Evolutionary conservation across 371 early-diverging fungal genomes (phyloP).

Genomic region (Mucor saturninus): DNA sequence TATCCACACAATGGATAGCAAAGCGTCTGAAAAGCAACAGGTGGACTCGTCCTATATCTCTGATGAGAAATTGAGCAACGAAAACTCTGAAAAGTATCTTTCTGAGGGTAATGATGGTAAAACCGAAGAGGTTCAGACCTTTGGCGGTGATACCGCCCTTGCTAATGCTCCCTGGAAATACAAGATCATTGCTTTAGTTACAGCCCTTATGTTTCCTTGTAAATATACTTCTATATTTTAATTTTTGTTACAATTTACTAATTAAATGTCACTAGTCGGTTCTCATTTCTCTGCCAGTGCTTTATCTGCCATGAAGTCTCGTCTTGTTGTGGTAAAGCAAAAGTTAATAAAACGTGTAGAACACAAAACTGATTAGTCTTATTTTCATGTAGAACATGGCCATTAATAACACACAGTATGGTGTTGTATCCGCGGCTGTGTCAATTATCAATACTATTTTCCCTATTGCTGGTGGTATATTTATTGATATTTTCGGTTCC

Average conservation of each 20-base stretch:
- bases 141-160: conserved; percentile 35
- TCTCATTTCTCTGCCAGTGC: conserved; percentile 47
- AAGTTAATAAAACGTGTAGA: no score
- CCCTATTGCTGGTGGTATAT: conserved; percentile 55
- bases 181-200: conserved; percentile 34
- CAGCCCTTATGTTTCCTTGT: conserved; percentile 39
- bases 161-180: conserved; percentile 45
- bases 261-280: conserved; percentile 27
- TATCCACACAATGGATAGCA: conserved; percentile 15
- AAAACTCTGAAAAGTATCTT: conserved; percentile 13
- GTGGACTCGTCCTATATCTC: neutral
- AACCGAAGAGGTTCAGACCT: conserved; percentile 8
- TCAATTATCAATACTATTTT: conserved; percentile 60
- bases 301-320: conserved; percentile 47
- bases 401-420: conserved; percentile 58
- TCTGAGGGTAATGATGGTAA: conserved; percentile 8
- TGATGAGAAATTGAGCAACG: conserved; percentile 1
- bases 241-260: neutral
- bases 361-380: neutral
- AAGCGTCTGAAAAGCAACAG: conserved; percentile 5
- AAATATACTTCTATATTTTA: neutral
- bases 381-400: conserved; percentile 29
- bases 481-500: conserved; percentile 58
- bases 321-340: conserved; percentile 28
- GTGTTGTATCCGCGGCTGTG: conserved; percentile 53